phyloP scores from a whole-genome alignment of 352 stramenopile genomes.

The Sclerospora graminicola region DNA sequence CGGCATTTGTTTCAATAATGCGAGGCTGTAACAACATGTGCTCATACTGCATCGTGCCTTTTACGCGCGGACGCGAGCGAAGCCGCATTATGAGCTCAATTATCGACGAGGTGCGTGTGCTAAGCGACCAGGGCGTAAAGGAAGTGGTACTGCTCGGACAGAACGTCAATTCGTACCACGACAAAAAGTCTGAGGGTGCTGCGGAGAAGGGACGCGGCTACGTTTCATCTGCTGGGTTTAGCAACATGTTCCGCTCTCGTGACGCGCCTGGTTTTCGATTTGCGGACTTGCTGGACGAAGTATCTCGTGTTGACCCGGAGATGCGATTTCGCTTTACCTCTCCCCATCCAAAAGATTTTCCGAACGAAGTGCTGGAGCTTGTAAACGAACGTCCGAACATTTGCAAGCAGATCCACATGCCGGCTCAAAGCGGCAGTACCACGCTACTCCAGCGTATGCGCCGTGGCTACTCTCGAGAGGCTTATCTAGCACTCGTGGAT shows the following conservation, averaged over 20 bases:
- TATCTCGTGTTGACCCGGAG: conserved; percentile 90
- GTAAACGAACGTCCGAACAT: conserved; percentile 91
- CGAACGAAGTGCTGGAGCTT: conserved; percentile 86
- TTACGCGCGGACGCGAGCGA: conserved; percentile 95
- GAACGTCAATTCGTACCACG: conserved; percentile 99
- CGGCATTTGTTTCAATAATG: conserved; percentile 98
- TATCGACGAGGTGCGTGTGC: conserved; percentile 87
- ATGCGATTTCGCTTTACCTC: conserved; percentile 98
- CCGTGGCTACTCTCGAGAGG: conserved; percentile 94
- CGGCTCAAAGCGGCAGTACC: conserved; percentile 93
- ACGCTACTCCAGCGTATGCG: conserved; percentile 88
- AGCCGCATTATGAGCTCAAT: conserved; percentile 89
- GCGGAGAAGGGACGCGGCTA: conserved; percentile 57
- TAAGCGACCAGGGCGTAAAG: conserved; percentile 90
- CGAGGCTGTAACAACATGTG: conserved; percentile 99
- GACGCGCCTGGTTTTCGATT: conserved; percentile 91
- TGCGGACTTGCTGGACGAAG: conserved; percentile 92
- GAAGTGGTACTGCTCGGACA: conserved; percentile 98
- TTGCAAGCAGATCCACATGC: conserved; percentile 97
- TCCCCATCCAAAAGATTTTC: conserved; percentile 99
- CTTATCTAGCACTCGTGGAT: conserved; percentile 94
- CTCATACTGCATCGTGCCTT: conserved; percentile 99
- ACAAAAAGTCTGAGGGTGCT: conserved; percentile 76
- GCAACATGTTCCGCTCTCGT: conserved; percentile 88
- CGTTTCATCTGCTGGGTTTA: conserved; percentile 89